These are phyloP conservation scores for Parmales sp. DNA, from an alignment of 108 stramenopile genomes.

Conservation along the genomic window DNA sequence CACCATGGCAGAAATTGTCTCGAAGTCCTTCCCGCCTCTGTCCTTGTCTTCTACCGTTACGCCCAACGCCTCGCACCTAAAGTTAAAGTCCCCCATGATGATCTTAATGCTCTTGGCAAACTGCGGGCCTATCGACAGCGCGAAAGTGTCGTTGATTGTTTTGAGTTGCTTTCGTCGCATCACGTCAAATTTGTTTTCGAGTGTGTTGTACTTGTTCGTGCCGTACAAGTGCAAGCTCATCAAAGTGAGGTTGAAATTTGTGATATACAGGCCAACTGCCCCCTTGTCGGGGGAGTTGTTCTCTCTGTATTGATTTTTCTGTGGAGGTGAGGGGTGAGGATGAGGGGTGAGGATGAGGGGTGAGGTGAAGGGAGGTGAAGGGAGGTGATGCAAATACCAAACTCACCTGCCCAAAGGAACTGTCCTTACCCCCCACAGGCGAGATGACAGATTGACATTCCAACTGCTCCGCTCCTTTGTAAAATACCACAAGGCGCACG, in stretches of 20 bases:
- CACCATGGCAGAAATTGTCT: neutral
- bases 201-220: neutral
- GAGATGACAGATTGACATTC: neutral
- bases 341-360: neutral
- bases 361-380: neutral
- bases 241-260: neutral
- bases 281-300: neutral
- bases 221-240: neutral
- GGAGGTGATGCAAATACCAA: neutral
- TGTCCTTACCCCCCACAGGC: neutral
- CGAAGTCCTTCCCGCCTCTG: neutral
- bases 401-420: neutral
- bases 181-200: neutral
- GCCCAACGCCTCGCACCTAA: neutral
- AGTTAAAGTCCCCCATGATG: slow-evolving; percentile 4
- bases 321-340: neutral
- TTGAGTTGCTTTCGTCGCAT: neutral
- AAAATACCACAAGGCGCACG: neutral
- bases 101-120: neutral
- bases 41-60: neutral
- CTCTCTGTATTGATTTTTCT: neutral
- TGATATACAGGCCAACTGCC: neutral
- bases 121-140: neutral
- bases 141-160: neutral
- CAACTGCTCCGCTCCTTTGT: neutral